phyloP scores from a whole-genome alignment of 2,329 filamentous ascomycete genomes.

The Monosporascus sp. region DNA sequence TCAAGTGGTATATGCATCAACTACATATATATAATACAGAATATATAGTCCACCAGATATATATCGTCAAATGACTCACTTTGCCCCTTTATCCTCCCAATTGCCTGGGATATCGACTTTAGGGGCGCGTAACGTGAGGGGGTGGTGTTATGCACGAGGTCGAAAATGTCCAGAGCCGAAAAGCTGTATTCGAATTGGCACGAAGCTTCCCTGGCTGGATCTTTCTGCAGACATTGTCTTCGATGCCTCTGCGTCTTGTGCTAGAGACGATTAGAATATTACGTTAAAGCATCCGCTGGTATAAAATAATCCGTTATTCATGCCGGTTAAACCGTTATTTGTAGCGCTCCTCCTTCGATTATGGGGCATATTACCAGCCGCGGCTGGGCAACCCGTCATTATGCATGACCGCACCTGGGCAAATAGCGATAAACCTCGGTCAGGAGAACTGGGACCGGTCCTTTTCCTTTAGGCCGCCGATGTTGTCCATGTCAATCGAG shows the following conservation, averaged over 20 bases:
- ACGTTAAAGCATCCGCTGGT: not conserved
- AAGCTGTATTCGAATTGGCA: not conserved
- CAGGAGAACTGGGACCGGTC: constrained; percentile 38
- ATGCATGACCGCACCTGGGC: not conserved
- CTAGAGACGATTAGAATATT: not conserved
- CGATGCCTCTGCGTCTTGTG: not conserved
- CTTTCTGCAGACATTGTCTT: not conserved
- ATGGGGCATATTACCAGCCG: not conserved
- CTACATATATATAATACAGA: not conserved
- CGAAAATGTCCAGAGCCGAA: not conserved
- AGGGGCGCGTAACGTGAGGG: not conserved
- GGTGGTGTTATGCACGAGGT: not conserved
- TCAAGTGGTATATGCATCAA: not conserved
- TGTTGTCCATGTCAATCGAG: constrained; percentile 88
- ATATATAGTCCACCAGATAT: not conserved
- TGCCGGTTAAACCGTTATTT: not conserved
- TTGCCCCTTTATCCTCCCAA: not conserved
- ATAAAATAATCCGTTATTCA: constrained; percentile 1
- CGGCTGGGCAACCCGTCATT: not conserved
- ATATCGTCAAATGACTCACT: not conserved
- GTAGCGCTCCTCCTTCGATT: not conserved
- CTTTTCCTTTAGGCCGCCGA: constrained; percentile 93
- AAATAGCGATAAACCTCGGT: constrained; percentile 1
- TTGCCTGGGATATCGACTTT: not conserved
- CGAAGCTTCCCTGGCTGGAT: not conserved